phyloP scores from a whole-genome alignment of 2,329 filamentous ascomycete genomes.

The Nothophaeocryptopus gaeumannii region DNA sequence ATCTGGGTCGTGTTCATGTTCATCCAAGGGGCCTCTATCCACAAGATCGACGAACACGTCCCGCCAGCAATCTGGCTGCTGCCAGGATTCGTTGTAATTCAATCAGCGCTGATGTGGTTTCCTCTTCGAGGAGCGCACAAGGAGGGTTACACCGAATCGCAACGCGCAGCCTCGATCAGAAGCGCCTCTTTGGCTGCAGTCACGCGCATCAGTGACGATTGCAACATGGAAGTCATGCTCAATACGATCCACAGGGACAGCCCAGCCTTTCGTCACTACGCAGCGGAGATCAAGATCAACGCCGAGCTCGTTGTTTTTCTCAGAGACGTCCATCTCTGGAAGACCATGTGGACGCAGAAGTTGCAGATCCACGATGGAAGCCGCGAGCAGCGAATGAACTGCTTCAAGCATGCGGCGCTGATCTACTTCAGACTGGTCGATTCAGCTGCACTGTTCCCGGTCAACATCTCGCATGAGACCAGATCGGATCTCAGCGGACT shows the following conservation, averaged over 20 bases:
- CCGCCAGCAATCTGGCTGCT: conserved; percentile 1
- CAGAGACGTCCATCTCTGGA: conserved; percentile 1
- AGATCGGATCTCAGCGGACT: neutral
- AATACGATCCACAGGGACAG: neutral
- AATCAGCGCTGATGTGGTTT: conserved; percentile 1
- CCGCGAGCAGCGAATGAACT: neutral
- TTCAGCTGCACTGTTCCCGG: neutral
- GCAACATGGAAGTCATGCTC: neutral
- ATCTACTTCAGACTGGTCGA: conserved; percentile 3
- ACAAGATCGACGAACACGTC: neutral
- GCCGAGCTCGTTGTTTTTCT: conserved; percentile 1
- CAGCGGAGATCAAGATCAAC: conserved; percentile 2
- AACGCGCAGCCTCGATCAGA: neutral
- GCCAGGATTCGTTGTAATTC: conserved; percentile 4
- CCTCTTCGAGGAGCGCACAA: conserved; percentile 1
- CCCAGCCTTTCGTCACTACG: neutral
- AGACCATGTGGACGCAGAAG: neutral
- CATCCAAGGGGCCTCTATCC: neutral
- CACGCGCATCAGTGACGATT: too few species aligned
- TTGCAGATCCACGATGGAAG: too few species aligned
- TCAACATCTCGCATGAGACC: neutral
- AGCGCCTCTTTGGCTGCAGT: too few species aligned
- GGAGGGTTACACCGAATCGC: neutral
- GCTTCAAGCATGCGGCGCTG: conserved; percentile 7
- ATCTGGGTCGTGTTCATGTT: conserved; percentile 6